These are phyloP conservation scores for Debaryomycetaceae sp. DNA, from an alignment of 1,139 yeast species.

Conservation along the genomic window DNA sequence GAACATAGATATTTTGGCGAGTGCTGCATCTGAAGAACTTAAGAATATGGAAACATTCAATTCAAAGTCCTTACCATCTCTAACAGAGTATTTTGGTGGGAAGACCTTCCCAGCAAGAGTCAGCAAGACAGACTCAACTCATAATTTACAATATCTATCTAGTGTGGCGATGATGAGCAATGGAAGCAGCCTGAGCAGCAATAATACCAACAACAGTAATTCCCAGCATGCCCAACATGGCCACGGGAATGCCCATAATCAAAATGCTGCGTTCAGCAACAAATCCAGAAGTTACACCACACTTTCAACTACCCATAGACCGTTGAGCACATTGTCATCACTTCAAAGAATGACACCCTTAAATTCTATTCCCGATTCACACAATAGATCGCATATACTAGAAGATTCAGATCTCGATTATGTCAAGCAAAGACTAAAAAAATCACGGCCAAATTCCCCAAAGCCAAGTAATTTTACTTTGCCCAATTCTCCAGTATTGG, in stretches of 20 bases:
- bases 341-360: slow-evolving; percentile 56
- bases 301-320: slow-evolving; percentile 7
- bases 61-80: slow-evolving; percentile 62
- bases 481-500: slow-evolving; percentile 59
- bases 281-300: slow-evolving; percentile 14
- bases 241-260: not conserved
- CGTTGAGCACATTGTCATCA: slow-evolving; percentile 38
- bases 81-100: slow-evolving; percentile 52
- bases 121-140: slow-evolving; percentile 5
- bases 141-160: slow-evolving; percentile 27
- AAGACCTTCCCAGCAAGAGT: slow-evolving; percentile 6
- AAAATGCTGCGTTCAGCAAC: not conserved
- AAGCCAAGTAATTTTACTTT: slow-evolving; percentile 42
- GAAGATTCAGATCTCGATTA: slow-evolving; percentile 47
- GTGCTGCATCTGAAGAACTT: slow-evolving; percentile 79
- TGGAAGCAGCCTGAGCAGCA: not conserved
- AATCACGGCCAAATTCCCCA: slow-evolving; percentile 72
- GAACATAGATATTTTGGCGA: slow-evolving; percentile 74
- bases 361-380: slow-evolving; percentile 17
- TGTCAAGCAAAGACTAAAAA: slow-evolving; percentile 53
- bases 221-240: not conserved
- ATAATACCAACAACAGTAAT: not conserved
- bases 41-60: slow-evolving; percentile 44
- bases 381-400: slow-evolving; percentile 21
- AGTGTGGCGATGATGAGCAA: slow-evolving; percentile 19